Base-by-base conservation (phyloP, 164 flowering plant genomes). In the Platanus orientalis region DNA sequence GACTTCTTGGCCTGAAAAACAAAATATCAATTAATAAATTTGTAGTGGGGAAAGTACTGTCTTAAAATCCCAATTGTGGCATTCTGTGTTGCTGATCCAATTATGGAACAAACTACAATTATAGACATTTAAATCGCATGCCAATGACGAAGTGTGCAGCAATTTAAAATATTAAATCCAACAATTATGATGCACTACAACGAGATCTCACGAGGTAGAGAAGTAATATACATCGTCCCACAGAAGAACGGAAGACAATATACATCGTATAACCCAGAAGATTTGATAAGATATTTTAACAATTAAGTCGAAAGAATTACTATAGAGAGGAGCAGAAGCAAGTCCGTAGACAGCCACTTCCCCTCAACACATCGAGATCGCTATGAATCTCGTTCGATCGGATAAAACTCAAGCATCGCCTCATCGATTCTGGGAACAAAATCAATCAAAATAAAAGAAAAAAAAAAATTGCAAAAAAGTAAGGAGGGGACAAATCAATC, bases 1-100 rank as follows among this genome's bases (percentile, higher is more conserved):
- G 82, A 70, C 68, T 81, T 78, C 72, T 84, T 81, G 0, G 83
- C 86, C 86, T 84, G 80, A 68, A 63, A 55, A 48, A 32, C 14
- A 57, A 44, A 11, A 56, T 39, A 40, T 45, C 40, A 34, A 30
- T 1, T 6, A 7, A 2, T n/a, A 58, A 6, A 30, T 30, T 25
- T 5, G 7, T 34, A 34, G 10, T 10, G 39, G 39, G 39, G 39
- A 34, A 34, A 34, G n/a, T n/a, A 34, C 39, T 34, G 39, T n/a
- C n/a, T n/a, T n/a, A n/a, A n/a, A n/a, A n/a, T n/a, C n/a, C n/a
- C n/a, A n/a, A n/a, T n/a, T n/a, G n/a, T n/a, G n/a, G n/a, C n/a
- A n/a, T n/a, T n/a, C n/a, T n/a, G n/a, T n/a, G n/a, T n/a, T n/a
- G n/a, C n/a, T n/a, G n/a, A n/a, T 34, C 39, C 39, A 34, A 34